phyloP scores from a whole-genome alignment of 345 rosid species.

The Arabis alpina region DNA sequence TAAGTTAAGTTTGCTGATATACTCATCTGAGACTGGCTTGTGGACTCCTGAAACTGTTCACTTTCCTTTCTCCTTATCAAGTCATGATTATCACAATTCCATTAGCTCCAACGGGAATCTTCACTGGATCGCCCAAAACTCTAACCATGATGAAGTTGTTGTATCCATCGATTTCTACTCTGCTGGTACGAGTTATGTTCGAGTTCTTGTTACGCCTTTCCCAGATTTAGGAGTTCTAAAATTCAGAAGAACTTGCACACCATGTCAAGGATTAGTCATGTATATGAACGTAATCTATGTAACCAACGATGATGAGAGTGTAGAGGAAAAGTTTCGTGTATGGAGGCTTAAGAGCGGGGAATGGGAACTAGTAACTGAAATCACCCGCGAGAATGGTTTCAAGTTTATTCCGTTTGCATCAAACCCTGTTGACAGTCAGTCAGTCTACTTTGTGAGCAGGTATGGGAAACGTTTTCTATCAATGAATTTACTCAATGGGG shows the following conservation, averaged over 20 bases:
- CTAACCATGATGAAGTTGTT: not conserved
- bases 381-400: not conserved
- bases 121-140: not conserved
- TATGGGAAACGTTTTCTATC: not conserved
- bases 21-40: constrained; percentile 1
- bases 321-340: not conserved
- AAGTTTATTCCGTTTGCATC: not conserved
- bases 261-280: not conserved
- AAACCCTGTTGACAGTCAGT: too few species aligned
- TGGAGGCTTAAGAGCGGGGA: constrained; percentile 1
- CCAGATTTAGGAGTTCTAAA: not conserved
- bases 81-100: not conserved
- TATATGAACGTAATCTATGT: not conserved
- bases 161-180: not conserved
- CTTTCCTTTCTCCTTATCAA: too few species aligned
- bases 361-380: not conserved
- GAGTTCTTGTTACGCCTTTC: not conserved
- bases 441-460: not conserved
- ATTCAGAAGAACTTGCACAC: not conserved
- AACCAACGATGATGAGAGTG: not conserved
- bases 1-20: not conserved
- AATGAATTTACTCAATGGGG: not conserved
- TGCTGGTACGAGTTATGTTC: not conserved
- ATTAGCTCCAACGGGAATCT: not conserved
- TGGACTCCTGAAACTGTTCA: not conserved